Conservation (phyloP, 2,329 filamentous ascomycete genomes). For the Aureobasidium lini region DNA sequence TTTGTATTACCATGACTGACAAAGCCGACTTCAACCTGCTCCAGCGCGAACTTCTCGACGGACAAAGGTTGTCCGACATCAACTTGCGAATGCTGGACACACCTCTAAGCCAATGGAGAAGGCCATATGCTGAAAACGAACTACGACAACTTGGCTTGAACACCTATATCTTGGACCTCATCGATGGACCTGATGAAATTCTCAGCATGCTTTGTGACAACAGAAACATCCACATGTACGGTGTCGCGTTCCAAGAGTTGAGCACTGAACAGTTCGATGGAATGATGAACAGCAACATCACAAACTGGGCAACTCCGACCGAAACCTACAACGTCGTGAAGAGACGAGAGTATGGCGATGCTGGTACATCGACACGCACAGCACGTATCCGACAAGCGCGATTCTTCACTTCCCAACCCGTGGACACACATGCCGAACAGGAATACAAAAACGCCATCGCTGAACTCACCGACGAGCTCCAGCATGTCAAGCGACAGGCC, state of each 20-base stretch:
- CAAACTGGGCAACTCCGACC: constrained; percentile 61
- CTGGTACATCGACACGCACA: constrained; percentile 63
- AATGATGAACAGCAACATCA: constrained; percentile 54
- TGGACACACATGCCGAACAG: constrained; percentile 58
- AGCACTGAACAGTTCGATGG: constrained; percentile 59
- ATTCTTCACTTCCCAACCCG: constrained; percentile 70
- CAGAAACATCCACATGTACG: constrained; percentile 60
- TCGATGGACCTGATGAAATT: constrained; percentile 75
- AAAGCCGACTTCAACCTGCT: constrained; percentile 67
- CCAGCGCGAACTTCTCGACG: constrained; percentile 55
- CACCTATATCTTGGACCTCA: constrained; percentile 68
- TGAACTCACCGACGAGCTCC: constrained; percentile 33
- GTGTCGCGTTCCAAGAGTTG: constrained; percentile 56
- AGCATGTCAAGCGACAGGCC: constrained; percentile 32
- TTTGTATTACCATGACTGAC: constrained; percentile 67
- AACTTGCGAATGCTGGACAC: constrained; percentile 58
- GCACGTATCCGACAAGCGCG: constrained; percentile 52
- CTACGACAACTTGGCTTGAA: constrained; percentile 60
- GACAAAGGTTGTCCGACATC: constrained; percentile 60
- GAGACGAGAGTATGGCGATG: constrained; percentile 71
- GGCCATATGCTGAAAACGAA: constrained; percentile 50
- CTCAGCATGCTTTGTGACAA: constrained; percentile 81
- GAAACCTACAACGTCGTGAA: constrained; percentile 59
- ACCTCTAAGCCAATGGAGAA: constrained; percentile 47
- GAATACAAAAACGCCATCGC: constrained; percentile 50